Evolutionary conservation across 345 rosid species (phyloP).

Genomic region (Dovyalis caffra): DNA sequence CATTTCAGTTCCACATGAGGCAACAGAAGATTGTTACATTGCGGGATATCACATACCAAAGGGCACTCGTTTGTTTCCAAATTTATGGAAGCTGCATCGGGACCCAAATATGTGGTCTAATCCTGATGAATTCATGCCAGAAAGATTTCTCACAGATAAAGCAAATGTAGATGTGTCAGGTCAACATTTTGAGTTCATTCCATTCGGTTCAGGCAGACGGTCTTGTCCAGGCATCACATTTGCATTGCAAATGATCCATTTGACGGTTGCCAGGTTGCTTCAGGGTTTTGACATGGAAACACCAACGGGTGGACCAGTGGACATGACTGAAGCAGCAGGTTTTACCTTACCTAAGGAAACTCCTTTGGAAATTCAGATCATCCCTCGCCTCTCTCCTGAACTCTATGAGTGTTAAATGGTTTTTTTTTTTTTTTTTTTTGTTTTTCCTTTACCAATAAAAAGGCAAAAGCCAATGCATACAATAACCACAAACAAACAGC

Average conservation of each 20-base stretch:
- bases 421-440: no score
- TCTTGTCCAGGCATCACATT: conserved; percentile 31
- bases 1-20: conserved; percentile 13
- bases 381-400: background rate
- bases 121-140: conserved; percentile 25
- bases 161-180: conserved; percentile 10
- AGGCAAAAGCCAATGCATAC: no score
- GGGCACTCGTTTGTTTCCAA: conserved; percentile 15
- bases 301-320: conserved; percentile 5
- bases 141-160: conserved; percentile 26
- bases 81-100: conserved; percentile 28
- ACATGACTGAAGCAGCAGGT: conserved; percentile 10
- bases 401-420: background rate
- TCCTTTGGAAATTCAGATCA: conserved; percentile 10
- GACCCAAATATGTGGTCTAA: conserved; percentile 26
- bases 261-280: conserved; percentile 24
- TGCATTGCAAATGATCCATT: conserved; percentile 26
- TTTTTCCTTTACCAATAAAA: no score
- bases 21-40: conserved; percentile 5
- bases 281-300: conserved; percentile 21
- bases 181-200: conserved; percentile 30
- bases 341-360: conserved; percentile 19
- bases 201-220: conserved; percentile 34
- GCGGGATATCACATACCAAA: conserved; percentile 15
- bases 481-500: no score